phyloP scores from a whole-genome alignment of 2,329 filamentous ascomycete species.

The Xylaria sp. region DNA sequence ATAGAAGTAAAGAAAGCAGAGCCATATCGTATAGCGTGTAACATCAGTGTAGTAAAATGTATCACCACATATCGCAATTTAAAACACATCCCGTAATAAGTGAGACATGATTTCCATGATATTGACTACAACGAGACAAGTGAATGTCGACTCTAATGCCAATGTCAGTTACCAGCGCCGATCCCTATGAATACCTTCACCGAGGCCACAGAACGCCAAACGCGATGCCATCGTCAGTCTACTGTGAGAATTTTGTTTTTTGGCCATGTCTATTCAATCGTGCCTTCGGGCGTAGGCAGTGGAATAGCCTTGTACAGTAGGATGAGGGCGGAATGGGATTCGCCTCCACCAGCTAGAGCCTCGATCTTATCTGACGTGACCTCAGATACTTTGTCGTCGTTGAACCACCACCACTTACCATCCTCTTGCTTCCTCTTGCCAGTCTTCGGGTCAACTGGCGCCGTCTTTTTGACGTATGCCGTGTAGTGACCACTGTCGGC shows the following conservation, averaged over 20 bases:
- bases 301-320: constrained; percentile 81
- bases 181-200: constrained; percentile 14
- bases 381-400: constrained; percentile 96
- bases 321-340: constrained; percentile 85
- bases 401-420: constrained; percentile 99
- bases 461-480: constrained; percentile 94
- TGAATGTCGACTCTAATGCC: constrained; percentile 36
- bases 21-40: not conserved
- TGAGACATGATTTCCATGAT: not conserved
- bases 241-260: not conserved
- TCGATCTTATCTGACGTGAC: constrained; percentile 92
- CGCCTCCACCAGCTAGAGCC: constrained; percentile 87
- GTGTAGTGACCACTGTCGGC: constrained; percentile 99
- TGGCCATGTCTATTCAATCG: constrained; percentile 44
- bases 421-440: constrained; percentile 85
- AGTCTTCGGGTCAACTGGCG: constrained; percentile 75
- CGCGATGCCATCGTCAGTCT: constrained; percentile 35
- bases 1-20: not conserved
- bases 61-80: constrained; percentile 20
- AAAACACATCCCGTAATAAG: not conserved
- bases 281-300: constrained; percentile 68
- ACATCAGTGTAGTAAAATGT: constrained; percentile 17
- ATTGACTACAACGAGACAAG: constrained; percentile 6
- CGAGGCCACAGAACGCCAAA: constrained; percentile 39
- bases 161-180: constrained; percentile 37